phyloP scores from a whole-genome alignment of 257 asterid genomes.

The Solanum commersonii region DNA sequence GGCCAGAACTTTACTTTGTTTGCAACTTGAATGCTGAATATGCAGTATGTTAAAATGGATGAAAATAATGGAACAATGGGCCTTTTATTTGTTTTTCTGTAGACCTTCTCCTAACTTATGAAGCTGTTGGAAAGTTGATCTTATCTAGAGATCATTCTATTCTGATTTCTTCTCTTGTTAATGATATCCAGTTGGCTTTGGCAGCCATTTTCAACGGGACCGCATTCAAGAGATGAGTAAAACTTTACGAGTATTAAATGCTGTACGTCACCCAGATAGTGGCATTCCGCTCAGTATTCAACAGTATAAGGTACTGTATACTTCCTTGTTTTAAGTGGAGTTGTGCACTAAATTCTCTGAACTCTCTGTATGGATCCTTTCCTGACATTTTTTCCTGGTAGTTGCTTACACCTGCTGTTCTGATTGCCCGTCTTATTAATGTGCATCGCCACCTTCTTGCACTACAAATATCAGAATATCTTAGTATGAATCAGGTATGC shows the following conservation, averaged over 20 bases:
- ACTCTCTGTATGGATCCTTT: not conserved
- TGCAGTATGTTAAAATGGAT: not conserved
- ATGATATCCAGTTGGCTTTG: constrained; percentile 86
- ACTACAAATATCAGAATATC: constrained; percentile 76
- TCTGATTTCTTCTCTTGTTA: constrained; percentile 62
- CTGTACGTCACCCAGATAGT: constrained; percentile 63
- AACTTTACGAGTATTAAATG: constrained; percentile 79
- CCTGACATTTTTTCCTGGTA: constrained; percentile 20
- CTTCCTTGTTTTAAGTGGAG: not conserved
- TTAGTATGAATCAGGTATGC: constrained; percentile 76
- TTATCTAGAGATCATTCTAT: constrained; percentile 22
- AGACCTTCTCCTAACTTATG: not conserved
- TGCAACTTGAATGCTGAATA: not conserved
- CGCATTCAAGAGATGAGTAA: constrained; percentile 74
- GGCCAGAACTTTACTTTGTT: not conserved
- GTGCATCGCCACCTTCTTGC: constrained; percentile 82
- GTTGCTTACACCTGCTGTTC: constrained; percentile 84
- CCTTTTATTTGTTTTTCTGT: not conserved
- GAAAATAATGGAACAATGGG: not conserved
- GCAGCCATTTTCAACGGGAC: constrained; percentile 93
- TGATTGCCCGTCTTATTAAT: constrained; percentile 84
- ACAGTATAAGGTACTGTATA: constrained; percentile 68
- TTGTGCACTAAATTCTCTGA: not conserved
- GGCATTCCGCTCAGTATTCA: constrained; percentile 93
- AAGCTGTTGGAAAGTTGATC: constrained; percentile 3